Evolutionary conservation across 306 rosid genomes (phyloP).

Genomic region (Fagus crenata): DNA sequence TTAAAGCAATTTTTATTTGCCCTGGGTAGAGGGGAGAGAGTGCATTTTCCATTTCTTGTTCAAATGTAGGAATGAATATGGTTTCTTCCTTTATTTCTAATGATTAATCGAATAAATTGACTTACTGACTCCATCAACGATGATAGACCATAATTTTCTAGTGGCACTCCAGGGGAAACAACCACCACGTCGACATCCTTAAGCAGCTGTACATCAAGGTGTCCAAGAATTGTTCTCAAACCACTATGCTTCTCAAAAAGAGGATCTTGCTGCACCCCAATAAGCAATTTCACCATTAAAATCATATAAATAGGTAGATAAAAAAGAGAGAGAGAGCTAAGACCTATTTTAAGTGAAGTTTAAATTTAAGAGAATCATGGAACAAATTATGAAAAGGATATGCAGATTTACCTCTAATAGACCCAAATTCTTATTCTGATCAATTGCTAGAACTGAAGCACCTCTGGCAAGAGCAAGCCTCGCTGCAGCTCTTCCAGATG

Average conservation of each 20-base stretch:
- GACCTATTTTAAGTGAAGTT: background rate
- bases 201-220: constrained; percentile 21
- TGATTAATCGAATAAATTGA: background rate
- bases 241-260: constrained; percentile 14
- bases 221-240: constrained; percentile 34
- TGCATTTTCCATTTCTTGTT: background rate
- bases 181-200: constrained; percentile 32
- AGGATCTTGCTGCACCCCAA: constrained; percentile 31
- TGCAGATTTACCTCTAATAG: constrained; percentile 22
- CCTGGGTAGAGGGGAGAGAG: background rate
- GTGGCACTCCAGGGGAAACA: constrained; percentile 37
- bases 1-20: background rate
- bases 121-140: constrained; percentile 26
- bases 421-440: constrained; percentile 24
- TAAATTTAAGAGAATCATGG: background rate
- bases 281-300: background rate
- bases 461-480: constrained; percentile 41
- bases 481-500: constrained; percentile 36
- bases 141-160: constrained; percentile 24
- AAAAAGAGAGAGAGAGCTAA: background rate
- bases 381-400: background rate
- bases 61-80: background rate
- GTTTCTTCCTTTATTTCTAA: background rate
- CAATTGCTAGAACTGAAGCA: constrained; percentile 37
- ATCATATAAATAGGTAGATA: background rate